Evolutionary conservation across 306 rosid species (phyloP).

Genomic region (Parietaria judaica): DNA sequence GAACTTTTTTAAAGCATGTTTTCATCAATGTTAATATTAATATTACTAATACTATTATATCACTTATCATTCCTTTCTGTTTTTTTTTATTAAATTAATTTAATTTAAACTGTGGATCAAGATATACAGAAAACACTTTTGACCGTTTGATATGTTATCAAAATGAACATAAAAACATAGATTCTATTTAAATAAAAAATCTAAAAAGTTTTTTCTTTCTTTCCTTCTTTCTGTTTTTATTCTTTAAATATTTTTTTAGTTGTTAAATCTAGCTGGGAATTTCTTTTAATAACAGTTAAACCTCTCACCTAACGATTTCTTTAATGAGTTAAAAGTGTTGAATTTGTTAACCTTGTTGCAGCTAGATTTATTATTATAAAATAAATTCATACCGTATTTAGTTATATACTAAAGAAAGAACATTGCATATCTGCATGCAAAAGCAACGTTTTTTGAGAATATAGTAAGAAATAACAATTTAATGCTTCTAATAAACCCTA

Average conservation of each 20-base stretch:
- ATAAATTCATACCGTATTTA: background rate
- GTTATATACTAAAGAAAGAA: no score
- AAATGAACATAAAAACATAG: no score
- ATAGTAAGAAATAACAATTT: no score
- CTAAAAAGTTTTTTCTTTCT: no score
- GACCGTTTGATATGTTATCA: no score
- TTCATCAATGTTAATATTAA: no score
- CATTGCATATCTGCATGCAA: background rate
- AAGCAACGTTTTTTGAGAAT: background rate
- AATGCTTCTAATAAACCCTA: no score
- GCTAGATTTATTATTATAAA: background rate
- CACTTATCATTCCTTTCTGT: background rate
- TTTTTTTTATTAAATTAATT: background rate
- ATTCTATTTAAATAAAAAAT: no score
- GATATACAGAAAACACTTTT: background rate
- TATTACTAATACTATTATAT: background rate
- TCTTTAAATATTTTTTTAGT: no score
- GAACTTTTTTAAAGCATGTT: no score
- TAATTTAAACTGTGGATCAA: background rate
- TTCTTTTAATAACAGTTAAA: background rate
- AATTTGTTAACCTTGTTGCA: background rate
- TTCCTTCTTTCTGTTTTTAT: no score
- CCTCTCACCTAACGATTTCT: background rate
- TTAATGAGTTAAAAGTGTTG: background rate
- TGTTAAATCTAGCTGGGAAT: no score